Conservation (phyloP, 129 eudicot species). For the Saussurea involucrata region DNA sequence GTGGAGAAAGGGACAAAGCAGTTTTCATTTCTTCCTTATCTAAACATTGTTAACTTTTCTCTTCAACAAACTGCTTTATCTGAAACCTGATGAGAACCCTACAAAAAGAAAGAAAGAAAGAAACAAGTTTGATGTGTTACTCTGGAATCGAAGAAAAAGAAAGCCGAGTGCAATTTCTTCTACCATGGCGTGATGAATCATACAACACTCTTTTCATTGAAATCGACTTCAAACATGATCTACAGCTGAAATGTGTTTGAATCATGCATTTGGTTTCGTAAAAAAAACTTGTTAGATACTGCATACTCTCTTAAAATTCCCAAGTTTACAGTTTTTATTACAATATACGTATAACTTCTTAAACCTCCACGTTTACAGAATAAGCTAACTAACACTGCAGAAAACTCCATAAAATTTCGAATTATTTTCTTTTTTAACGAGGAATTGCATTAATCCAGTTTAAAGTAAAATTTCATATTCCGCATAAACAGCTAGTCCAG, state of each 20-base stretch:
- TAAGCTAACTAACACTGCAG: not conserved
- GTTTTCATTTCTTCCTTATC: slow-evolving; percentile 15
- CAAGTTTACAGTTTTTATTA: not conserved
- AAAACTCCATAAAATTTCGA: not conserved
- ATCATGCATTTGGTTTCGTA: not conserved
- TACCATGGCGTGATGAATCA: not conserved
- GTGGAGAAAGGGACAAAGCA: not conserved
- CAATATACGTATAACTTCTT: not conserved
- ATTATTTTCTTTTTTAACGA: too few relatives aligned
- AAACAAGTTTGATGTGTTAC: not conserved
- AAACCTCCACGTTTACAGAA: not conserved
- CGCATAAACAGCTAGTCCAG: too few relatives aligned
- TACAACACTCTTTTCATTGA: not conserved
- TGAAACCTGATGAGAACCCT: slow-evolving; percentile 18
- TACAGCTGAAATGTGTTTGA: not conserved
- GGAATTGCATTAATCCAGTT: too few relatives aligned
- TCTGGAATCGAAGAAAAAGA: not conserved
- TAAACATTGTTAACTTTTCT: slow-evolving; percentile 7
- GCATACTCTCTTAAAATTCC: not conserved
- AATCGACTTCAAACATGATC: not conserved
- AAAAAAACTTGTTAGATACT: not conserved
- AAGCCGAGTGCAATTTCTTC: not conserved
- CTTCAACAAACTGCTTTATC: not conserved
- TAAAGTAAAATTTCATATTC: too few relatives aligned
- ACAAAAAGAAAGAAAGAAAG: not conserved